Evolutionary conservation across 257 asterid species (phyloP), one percentile per base, ranked within the genome.

Genomic region (Ilex aquifolium): DNA sequence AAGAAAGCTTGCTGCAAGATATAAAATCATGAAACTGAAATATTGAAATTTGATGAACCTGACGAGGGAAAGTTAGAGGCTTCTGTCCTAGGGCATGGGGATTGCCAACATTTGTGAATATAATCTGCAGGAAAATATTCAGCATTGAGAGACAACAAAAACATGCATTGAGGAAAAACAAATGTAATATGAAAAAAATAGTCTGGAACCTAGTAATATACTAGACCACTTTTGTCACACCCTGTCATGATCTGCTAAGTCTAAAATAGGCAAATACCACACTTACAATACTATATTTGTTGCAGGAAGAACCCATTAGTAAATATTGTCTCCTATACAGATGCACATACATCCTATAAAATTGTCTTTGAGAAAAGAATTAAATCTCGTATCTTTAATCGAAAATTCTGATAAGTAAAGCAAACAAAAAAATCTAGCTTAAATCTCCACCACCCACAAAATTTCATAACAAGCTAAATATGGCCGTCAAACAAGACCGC

Each of bases 21-120:
- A 36, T 4, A 4, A 36, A 36, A 4, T 36, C 7, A 5, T 36
- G 8, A 36, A 36, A 36, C 8, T 0, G 2, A 36, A 36, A 36
- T 2, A 40, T 17, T 39, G 21, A 32, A 67, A 12, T 53, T 46
- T n/a, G 60, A 63, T 58, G 54, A 74, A 85, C 97, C 97, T 91
- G 96, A 65, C 95, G 96, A 66, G 97, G 96, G 67, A 91, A 91
- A 39, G 95, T 91, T 73, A 91, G 86, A 58, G 96, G 97, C 69
- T 84, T 91, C 73, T 88, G 97, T 65, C 97, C 97, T 0, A 85
- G 82, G 72, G 97, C 97, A 68, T 91, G 97, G 66, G 97, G 97
- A 65, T 91, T 91, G 64, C 97, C 97, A 57, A 88, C 96, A 69
- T 91, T 91, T 36, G 97, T 88, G 69, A 91, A 88, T 73, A 91